Evolutionary conservation across 2,329 filamentous ascomycete genomes (phyloP), one percentile per base, ranked within the genome.

Genomic region (Pseudocercospora vitis): DNA sequence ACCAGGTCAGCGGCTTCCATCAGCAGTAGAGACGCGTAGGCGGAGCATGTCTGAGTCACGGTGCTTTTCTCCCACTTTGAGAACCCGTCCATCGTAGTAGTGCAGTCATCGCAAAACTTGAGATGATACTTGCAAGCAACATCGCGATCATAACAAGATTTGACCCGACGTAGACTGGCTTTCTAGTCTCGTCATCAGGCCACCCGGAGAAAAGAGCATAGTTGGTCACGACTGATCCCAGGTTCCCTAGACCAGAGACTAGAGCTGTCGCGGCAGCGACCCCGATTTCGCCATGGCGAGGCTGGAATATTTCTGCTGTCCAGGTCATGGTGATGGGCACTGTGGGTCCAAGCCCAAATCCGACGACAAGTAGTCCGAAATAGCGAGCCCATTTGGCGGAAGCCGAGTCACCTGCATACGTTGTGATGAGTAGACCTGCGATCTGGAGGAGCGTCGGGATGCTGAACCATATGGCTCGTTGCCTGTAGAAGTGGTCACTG

Each of bases 261-360:
- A 96, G 78, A 2, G 91, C 91, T 1, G 87, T 84, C 0, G 91
- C 90, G 11, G 91, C 87, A 3, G 91, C 91, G 5, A 96, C 90
- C 51, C 91, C 91, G 18, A 96, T 89, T 71, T 96, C 91, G 42
- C 91, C 89, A 67, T 96, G 91, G 9, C 91, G 86, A 26, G 82
- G 81, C 73, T 95, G 90, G 76, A 96, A 96, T 66, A 95, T 87
- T 72, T 95, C 88, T 58, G 85, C 89, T 26, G 88, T 90, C 91
- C 91, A 95, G 29, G 90, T 87, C 91, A 96, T 96, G 70, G 88
- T 92, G 66, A 92, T 92, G 8, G 91, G 91, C 1, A 95, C 90
- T 0, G 91, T 95, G 3, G 91, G 91, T 1, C 91, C 91, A 1
- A 96, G 84, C 0, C 91, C 91, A 65, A 95, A 95, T 3, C 91